A percentile compares a stretch with the other conserved stretches of the same genome.
phyloP scores from a whole-genome alignment of 2,329 filamentous ascomycete genomes.

The Lecanicillium sp. region DNA sequence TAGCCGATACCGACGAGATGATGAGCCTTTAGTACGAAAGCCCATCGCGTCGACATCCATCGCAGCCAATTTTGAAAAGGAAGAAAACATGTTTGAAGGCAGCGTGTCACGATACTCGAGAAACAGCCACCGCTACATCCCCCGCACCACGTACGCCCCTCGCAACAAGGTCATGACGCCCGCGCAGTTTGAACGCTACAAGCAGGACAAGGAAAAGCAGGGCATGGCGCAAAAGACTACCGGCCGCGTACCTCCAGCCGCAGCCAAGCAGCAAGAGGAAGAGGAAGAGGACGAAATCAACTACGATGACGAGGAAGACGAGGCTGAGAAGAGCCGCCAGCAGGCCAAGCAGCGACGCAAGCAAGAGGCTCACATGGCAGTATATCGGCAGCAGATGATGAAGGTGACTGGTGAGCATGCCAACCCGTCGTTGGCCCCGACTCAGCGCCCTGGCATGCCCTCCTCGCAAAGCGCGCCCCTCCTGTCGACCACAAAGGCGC shows the following conservation, averaged over 20 bases:
- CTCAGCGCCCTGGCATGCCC: slow-evolving; percentile 46
- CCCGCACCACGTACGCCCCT: slow-evolving; percentile 29
- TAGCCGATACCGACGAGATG: slow-evolving; percentile 11
- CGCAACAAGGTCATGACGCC: slow-evolving; percentile 82
- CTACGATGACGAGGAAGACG: slow-evolving; percentile 71
- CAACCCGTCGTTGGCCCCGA: slow-evolving; percentile 15
- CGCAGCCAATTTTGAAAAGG: slow-evolving; percentile 27
- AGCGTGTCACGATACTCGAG: slow-evolving; percentile 30
- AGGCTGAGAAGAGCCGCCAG: slow-evolving; percentile 65
- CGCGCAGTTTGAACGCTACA: slow-evolving; percentile 76
- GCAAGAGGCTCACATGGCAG: slow-evolving; percentile 82
- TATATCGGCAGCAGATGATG: slow-evolving; percentile 95
- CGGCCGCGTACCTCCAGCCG: slow-evolving; percentile 13
- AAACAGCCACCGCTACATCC: slow-evolving; percentile 25
- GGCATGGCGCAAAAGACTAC: slow-evolving; percentile 32
- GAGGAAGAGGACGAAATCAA: slow-evolving; percentile 57
- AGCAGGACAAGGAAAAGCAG: slow-evolving; percentile 63
- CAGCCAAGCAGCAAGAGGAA: slow-evolving; percentile 35
- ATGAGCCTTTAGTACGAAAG: slow-evolving; percentile 6
- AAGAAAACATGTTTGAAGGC: slow-evolving; percentile 50
- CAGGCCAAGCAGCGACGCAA: slow-evolving; percentile 71
- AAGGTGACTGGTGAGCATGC: slow-evolving; percentile 76
- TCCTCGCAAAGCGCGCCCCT: slow-evolving; percentile 58
- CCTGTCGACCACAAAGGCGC: slow-evolving; percentile 32
- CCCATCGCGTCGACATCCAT: slow-evolving; percentile 10